Evolutionary conservation across 2,329 filamentous ascomycete species (phyloP).

Genomic region (Berkeleyomyces basicola): DNA sequence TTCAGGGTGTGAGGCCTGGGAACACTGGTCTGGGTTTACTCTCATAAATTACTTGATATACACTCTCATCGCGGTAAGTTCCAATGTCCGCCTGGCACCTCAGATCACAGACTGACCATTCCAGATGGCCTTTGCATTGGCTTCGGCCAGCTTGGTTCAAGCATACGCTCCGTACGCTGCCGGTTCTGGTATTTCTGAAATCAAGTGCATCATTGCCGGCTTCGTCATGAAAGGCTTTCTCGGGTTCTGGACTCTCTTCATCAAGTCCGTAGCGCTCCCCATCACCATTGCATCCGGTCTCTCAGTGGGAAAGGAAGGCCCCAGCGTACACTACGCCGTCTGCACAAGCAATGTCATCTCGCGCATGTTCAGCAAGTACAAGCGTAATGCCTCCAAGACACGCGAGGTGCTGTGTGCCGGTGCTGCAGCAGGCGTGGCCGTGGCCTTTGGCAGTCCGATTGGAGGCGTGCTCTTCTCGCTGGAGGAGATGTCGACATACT

Average conservation of each 20-base stretch:
- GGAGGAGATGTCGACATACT: constrained; percentile 94
- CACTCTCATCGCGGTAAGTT: constrained; percentile 59
- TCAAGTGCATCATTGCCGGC: constrained; percentile 97
- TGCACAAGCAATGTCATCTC: constrained; percentile 96
- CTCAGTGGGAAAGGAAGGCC: constrained; percentile 91
- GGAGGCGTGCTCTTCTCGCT: constrained; percentile 92
- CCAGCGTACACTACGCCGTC: constrained; percentile 97
- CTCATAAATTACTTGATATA: constrained; percentile 78
- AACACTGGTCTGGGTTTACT: constrained; percentile 65
- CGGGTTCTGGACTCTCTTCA: constrained; percentile 75
- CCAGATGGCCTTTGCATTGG: constrained; percentile 62
- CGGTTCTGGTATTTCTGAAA: constrained; percentile 92
- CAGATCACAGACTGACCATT: constrained; percentile 15
- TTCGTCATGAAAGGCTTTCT: constrained; percentile 99
- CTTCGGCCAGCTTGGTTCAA: constrained; percentile 71
- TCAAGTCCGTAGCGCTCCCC: constrained; percentile 84
- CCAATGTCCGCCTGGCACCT: neutral
- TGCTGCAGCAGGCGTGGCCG: constrained; percentile 84
- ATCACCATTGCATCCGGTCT: constrained; percentile 86
- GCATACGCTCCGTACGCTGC: constrained; percentile 90
- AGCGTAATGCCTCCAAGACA: constrained; percentile 80
- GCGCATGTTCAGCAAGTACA: constrained; percentile 81
- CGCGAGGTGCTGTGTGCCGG: constrained; percentile 89
- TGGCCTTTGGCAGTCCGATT: constrained; percentile 94
- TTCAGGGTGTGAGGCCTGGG: constrained; percentile 71